Evolutionary conservation across 768 basidiomycete species (phyloP).

Genomic region (Cyclocybe aegerita): DNA sequence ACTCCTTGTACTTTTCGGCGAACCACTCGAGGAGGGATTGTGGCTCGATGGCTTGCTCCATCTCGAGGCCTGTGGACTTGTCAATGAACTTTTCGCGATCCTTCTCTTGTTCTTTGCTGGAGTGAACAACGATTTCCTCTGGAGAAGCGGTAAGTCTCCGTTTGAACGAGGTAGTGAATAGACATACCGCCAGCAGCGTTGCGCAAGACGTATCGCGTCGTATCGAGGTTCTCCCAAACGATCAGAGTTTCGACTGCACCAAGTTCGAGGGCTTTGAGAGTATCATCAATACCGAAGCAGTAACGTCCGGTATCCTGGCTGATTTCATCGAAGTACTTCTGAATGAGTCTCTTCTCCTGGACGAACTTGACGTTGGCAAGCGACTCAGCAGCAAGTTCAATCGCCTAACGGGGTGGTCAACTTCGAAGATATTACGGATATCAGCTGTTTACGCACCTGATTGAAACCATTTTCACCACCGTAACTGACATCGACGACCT

Average conservation of each 20-base stretch:
- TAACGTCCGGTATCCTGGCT: slow-evolving; percentile 95
- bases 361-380: slow-evolving; percentile 99
- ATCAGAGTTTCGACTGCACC: slow-evolving; percentile 97
- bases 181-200: slow-evolving; percentile 85
- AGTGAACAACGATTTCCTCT: slow-evolving; percentile 86
- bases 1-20: slow-evolving; percentile 97
- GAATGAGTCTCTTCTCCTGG: slow-evolving; percentile 97
- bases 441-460: slow-evolving; percentile 56
- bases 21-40: slow-evolving; percentile 96
- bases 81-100: slow-evolving; percentile 94
- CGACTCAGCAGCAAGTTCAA: slow-evolving; percentile 94
- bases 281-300: slow-evolving; percentile 97
- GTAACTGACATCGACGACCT: slow-evolving; percentile 97
- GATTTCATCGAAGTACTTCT: slow-evolving; percentile 99
- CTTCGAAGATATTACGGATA: neutral
- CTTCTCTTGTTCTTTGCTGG: slow-evolving; percentile 81
- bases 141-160: slow-evolving; percentile 2
- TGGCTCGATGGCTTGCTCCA: slow-evolving; percentile 87
- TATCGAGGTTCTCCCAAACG: slow-evolving; percentile 98
- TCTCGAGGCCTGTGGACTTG: slow-evolving; percentile 92
- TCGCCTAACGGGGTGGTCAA: slow-evolving; percentile 57
- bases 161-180: neutral
- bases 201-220: slow-evolving; percentile 82
- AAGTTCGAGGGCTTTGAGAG: slow-evolving; percentile 92
- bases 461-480: slow-evolving; percentile 99